Base-by-base conservation (phyloP, 2,329 filamentous ascomycete genomes). In the Botryotinia narcissicola region DNA sequence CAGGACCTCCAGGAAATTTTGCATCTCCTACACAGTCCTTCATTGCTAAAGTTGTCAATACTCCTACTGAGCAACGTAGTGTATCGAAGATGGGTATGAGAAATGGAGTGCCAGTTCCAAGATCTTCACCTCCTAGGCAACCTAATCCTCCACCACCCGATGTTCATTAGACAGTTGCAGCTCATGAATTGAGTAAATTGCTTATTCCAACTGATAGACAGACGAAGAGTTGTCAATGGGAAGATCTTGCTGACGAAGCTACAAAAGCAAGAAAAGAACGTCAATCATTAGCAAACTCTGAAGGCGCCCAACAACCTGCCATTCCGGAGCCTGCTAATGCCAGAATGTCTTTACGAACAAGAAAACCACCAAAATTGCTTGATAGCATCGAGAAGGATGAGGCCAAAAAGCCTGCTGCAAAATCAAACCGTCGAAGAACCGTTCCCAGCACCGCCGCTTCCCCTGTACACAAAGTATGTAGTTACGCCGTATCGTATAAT, bases 21-120 rank as follows among this genome's bases (percentile, higher is more conserved):
- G 94, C 90, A 3, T 93, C 94, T 2, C 93, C 95, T 0, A 98
- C 95, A 0, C 92, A 95, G 75, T 93, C 95, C 0, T 98, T 94
- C 60, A 90, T 90, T 1, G 93, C 94, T 37, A 97, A 93, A 82
- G 90, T 93, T 18, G 71, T 60, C 40, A 88, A 92, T 63, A 88
- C 91, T 2, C 84, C 90, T 14, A 92, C 89, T 75, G 84, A 92
- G 75, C 87, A 89, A 60, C 87, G 91, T 42, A 92, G 86, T 75
- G 82, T 90, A 42, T 92, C 91, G 3, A 87, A 86, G 16, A 82
- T 89, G 63, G 83, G 84, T 51, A 71, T 73, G 16, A 77, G 82
- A 51, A 78, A 81, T 42, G 80, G 80, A 76, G 81, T 81, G 68
- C 42, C 57, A 37, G 81, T 84, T 37, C 82, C 84, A 59, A 71